Evolutionary conservation across 2,329 filamentous ascomycete genomes (phyloP).

Genomic region (Chrysoporthe cubensis): DNA sequence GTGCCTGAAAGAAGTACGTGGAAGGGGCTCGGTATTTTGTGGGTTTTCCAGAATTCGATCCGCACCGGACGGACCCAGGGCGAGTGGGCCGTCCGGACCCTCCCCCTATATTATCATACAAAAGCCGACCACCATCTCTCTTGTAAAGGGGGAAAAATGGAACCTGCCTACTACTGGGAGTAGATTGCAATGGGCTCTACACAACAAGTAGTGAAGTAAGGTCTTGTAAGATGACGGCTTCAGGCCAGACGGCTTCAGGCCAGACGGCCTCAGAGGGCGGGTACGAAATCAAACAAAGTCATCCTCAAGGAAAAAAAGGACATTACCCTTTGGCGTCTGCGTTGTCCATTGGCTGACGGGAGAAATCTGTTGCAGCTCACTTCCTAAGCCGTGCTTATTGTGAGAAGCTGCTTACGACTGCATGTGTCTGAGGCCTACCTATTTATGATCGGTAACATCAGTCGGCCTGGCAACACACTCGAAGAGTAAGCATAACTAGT

Average conservation of each 20-base stretch:
- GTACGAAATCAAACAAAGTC: background rate
- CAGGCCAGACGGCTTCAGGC: background rate
- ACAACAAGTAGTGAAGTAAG: background rate
- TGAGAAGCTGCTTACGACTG: background rate
- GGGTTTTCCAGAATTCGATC: background rate
- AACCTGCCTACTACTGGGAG: background rate
- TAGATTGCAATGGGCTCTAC: background rate
- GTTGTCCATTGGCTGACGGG: background rate
- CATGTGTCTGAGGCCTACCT: background rate
- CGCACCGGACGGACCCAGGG: background rate
- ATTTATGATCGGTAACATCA: background rate
- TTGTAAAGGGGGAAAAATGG: conserved; percentile 9
- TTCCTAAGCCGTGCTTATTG: background rate
- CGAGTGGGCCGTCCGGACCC: background rate
- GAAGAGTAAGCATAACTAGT: background rate
- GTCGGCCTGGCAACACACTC: background rate
- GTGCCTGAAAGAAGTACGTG: background rate
- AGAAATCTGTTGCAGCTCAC: background rate
- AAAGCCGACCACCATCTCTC: background rate
- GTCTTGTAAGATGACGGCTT: background rate
- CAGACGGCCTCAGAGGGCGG: background rate
- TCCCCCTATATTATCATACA: conserved; percentile 8
- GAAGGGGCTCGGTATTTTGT: background rate
- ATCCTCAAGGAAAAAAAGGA: background rate
- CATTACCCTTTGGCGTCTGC: background rate